Percentiles rank a stretch among this genome's conserved stretches.
phyloP scores from a whole-genome alignment of 1,284 basidiomycete species.

The Puccinia brachypodii region DNA sequence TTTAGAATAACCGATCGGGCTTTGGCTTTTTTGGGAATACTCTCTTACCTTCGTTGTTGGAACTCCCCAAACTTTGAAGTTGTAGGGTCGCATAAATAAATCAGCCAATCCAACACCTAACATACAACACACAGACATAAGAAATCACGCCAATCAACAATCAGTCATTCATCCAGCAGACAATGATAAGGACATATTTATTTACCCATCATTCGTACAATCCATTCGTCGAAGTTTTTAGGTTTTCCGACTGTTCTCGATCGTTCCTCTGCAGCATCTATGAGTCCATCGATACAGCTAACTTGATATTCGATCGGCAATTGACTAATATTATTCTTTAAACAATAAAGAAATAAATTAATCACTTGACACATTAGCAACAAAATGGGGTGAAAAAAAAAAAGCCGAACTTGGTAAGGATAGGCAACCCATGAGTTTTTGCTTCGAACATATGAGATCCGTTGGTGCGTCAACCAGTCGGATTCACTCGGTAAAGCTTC shows the following conservation, averaged over 20 bases:
- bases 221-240: slow-evolving; percentile 61
- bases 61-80: slow-evolving; percentile 64
- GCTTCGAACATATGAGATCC: slow-evolving; percentile 62
- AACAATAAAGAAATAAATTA: slow-evolving; percentile 39
- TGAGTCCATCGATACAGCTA: slow-evolving; percentile 62
- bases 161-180: neutral
- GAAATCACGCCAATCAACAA: neutral
- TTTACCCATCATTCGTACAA: slow-evolving; percentile 61
- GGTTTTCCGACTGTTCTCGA: slow-evolving; percentile 57
- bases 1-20: neutral
- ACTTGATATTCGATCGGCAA: slow-evolving; percentile 61
- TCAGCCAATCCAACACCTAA: slow-evolving; percentile 60
- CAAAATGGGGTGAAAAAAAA: neutral
- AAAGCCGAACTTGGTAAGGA: slow-evolving; percentile 53
- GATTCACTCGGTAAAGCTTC: slow-evolving; percentile 60
- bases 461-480: slow-evolving; percentile 63
- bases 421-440: slow-evolving; percentile 62
- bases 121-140: neutral
- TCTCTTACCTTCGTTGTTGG: slow-evolving; percentile 59
- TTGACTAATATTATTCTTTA: slow-evolving; percentile 62
- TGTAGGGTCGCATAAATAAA: slow-evolving; percentile 63
- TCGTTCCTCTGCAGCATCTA: slow-evolving; percentile 58
- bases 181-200: neutral
- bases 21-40: neutral
- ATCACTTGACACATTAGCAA: too few relatives aligned